Percentiles rank a stretch among this genome's conserved stretches.
These are phyloP conservation scores for Purpureocillium takamizusanense DNA, from an alignment of 2,329 filamentous ascomycete genomes.

Conservation along the genomic window DNA sequence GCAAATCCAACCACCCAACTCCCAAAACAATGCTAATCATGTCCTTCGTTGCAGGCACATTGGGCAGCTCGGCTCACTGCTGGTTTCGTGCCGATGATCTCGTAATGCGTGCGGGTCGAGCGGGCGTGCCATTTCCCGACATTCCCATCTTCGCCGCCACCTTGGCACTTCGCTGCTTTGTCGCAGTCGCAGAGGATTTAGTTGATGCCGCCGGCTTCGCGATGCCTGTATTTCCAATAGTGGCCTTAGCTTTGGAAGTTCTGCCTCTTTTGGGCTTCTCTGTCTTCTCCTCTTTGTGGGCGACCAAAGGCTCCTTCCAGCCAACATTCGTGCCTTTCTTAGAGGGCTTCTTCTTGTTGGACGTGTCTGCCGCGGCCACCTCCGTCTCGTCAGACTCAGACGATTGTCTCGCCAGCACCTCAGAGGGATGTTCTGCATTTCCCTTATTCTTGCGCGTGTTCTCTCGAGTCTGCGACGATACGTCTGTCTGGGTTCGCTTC, in stretches of 20 bases:
- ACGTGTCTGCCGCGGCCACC: conserved; percentile 8
- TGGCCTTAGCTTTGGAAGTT: conserved; percentile 14
- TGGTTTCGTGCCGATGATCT: conserved; percentile 17
- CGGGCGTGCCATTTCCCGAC: conserved; percentile 24
- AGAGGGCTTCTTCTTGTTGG: background rate
- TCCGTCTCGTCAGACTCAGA: background rate
- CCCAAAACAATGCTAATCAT: too few relatives aligned
- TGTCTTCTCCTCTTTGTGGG: conserved; percentile 15
- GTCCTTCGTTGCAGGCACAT: too few relatives aligned
- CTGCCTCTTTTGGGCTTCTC: conserved; percentile 13
- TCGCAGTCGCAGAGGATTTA: conserved; percentile 8
- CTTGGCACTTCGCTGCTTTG: conserved; percentile 16
- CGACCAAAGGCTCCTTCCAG: conserved; percentile 24
- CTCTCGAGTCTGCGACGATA: conserved; percentile 20
- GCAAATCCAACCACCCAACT: too few relatives aligned
- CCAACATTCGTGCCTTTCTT: conserved; percentile 20
- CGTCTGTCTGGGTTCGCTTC: conserved; percentile 20
- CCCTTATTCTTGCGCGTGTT: conserved; percentile 27
- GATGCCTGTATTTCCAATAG: conserved; percentile 16
- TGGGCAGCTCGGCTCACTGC: conserved; percentile 5
- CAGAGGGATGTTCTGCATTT: conserved; percentile 22
- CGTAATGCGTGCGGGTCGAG: conserved; percentile 20
- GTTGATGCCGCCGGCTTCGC: conserved; percentile 14
- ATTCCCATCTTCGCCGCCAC: conserved; percentile 22
- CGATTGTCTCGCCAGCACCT: conserved; percentile 20